phyloP scores from a whole-genome alignment of 345 rosid species.

The Lagerstroemia speciosa region DNA sequence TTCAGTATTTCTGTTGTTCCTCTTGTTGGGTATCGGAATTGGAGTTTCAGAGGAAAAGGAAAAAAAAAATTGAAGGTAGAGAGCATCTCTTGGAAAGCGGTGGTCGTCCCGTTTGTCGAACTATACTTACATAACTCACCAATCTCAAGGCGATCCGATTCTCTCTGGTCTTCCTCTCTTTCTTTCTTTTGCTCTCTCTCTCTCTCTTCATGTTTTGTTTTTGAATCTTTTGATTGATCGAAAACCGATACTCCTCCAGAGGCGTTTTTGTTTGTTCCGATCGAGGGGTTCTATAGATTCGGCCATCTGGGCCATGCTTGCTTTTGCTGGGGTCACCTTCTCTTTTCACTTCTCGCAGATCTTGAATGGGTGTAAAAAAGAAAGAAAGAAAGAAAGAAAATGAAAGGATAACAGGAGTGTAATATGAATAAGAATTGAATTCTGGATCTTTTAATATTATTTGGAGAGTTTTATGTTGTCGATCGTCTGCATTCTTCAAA shows the following conservation, averaged over 20 bases:
- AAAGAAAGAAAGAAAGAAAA: too few species aligned
- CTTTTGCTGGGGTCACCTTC: conserved; percentile 25
- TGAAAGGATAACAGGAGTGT: too few species aligned
- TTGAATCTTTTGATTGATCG: conserved; percentile 44
- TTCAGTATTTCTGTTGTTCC: too few species aligned
- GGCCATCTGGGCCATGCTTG: conserved; percentile 14
- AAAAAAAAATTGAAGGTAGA: conserved; percentile 27
- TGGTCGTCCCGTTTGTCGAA: conserved; percentile 32
- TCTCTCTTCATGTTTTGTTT: conserved; percentile 17
- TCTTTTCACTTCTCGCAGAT: not conserved
- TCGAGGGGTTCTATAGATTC: not conserved
- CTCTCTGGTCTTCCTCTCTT: conserved; percentile 4
- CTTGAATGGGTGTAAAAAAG: too few species aligned
- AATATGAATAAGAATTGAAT: too few species aligned
- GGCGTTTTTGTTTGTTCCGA: conserved; percentile 7
- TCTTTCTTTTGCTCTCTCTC: not conserved
- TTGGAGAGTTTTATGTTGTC: too few species aligned
- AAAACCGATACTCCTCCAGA: conserved; percentile 28
- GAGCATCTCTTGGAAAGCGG: conserved; percentile 88
- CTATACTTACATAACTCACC: conserved; percentile 10
- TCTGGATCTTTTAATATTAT: too few species aligned
- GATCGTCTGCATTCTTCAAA: too few species aligned
- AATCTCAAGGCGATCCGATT: conserved; percentile 24
- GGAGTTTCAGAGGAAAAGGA: not conserved
- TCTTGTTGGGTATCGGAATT: not conserved